Percentiles rank a stretch among this genome's conserved stretches.
Evolutionary conservation across 345 rosid species (phyloP).

Genomic region (Sonneratia alba): DNA sequence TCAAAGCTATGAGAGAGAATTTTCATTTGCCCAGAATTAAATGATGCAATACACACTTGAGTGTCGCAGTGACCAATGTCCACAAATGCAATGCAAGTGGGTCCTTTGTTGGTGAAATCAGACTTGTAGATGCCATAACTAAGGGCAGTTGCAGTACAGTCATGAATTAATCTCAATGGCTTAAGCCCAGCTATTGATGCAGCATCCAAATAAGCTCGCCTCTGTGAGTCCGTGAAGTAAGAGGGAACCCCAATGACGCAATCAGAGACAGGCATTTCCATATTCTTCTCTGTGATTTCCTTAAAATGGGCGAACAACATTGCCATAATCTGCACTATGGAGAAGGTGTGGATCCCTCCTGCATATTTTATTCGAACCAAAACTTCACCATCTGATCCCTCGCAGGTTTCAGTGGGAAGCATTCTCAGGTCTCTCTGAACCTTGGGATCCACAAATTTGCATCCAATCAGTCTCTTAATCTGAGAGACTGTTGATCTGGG

Average conservation of each 20-base stretch:
- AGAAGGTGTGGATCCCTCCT: conserved; percentile 32
- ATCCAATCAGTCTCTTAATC: conserved; percentile 44
- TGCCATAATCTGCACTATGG: conserved; percentile 36
- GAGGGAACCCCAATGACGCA: conserved; percentile 58
- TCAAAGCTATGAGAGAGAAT: conserved; percentile 48
- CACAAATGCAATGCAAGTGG: conserved; percentile 36
- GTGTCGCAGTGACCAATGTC: conserved; percentile 58
- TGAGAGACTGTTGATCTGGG: conserved; percentile 44
- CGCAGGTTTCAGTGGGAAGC: conserved; percentile 39
- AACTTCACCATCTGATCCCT: conserved; percentile 36
- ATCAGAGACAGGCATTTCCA: conserved; percentile 36
- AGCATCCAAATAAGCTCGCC: conserved; percentile 46
- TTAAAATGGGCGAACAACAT: conserved; percentile 51
- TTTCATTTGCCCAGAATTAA: conserved; percentile 45
- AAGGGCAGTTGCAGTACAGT: conserved; percentile 49
- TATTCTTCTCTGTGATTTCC: conserved; percentile 36
- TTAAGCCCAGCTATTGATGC: conserved; percentile 46
- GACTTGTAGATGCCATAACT: conserved; percentile 53
- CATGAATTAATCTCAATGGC: conserved; percentile 52
- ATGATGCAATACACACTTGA: conserved; percentile 42
- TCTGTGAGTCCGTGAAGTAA: conserved; percentile 49
- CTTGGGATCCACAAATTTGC: conserved; percentile 30
- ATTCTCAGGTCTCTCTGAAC: conserved; percentile 34
- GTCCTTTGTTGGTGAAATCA: conserved; percentile 33
- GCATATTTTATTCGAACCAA: conserved; percentile 31